These are phyloP conservation scores for Coemansia sp. DNA, from an alignment of 192 early-diverging fungal genomes.

Conservation along the genomic window DNA sequence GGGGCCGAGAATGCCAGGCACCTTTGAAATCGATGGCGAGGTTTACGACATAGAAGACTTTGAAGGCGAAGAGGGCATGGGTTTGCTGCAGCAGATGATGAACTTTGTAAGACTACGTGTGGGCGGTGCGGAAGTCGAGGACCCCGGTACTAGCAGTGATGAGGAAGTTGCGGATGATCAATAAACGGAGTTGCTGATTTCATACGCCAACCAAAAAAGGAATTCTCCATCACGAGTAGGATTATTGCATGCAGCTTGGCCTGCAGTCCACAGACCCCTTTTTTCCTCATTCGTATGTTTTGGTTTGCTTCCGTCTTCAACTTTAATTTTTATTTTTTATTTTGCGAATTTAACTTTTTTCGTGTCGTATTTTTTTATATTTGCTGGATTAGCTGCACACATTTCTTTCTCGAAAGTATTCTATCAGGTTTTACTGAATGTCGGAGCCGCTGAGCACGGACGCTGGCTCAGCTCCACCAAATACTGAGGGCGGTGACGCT, in stretches of 20 bases:
- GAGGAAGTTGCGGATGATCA: constrained; percentile 9
- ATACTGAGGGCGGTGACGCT: constrained; percentile 1
- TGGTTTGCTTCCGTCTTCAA: too few species aligned
- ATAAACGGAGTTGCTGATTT: too few species aligned
- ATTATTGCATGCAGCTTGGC: neutral
- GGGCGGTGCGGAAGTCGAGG: constrained; percentile 6
- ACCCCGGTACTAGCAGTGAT: constrained; percentile 42
- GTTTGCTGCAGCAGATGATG: constrained; percentile 19
- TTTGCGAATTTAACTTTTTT: neutral
- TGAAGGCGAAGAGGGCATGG: neutral
- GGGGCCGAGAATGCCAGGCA: constrained; percentile 25
- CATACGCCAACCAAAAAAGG: neutral
- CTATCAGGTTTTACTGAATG: constrained; percentile 3
- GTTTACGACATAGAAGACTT: constrained; percentile 15
- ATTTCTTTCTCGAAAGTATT: neutral
- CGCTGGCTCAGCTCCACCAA: constrained; percentile 8
- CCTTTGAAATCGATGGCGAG: constrained; percentile 20
- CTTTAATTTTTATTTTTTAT: constrained; percentile 2
- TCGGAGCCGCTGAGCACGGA: constrained; percentile 8
- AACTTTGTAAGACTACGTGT: constrained; percentile 9
- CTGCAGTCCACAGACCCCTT: too few species aligned
- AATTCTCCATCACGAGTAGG: neutral
- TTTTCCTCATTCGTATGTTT: too few species aligned
- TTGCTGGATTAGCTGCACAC: neutral
- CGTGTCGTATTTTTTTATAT: neutral